phyloP scores from a whole-genome alignment of 306 rosid species.

The Acmispon strigosus region DNA sequence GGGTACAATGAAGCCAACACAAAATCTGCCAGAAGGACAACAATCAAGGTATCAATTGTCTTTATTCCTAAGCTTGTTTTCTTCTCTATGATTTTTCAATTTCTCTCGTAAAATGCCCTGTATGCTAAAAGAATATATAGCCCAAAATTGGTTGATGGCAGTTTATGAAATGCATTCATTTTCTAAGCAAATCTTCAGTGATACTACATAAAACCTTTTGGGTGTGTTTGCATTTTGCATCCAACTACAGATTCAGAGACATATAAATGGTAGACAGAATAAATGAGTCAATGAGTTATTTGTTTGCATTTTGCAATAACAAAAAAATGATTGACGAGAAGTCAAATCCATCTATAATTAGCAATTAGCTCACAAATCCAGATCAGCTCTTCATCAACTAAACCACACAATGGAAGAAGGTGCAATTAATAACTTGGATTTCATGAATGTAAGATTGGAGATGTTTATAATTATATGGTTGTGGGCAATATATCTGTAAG shows the following conservation, averaged over 20 bases:
- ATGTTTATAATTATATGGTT: not conserved
- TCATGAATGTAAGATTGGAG: not conserved
- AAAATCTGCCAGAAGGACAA: constrained; percentile 92
- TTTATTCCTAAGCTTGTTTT: not conserved
- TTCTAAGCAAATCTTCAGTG: not conserved
- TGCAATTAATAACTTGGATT: constrained; percentile 11
- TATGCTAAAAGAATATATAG: not conserved
- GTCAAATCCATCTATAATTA: not conserved
- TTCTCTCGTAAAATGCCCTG: not conserved
- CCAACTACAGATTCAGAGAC: not conserved
- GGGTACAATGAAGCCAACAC: constrained; percentile 90
- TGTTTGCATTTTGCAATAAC: no score
- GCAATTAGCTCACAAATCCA: not conserved
- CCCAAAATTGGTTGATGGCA: not conserved
- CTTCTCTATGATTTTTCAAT: constrained; percentile 6
- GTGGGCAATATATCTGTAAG: not conserved
- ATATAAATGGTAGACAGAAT: not conserved
- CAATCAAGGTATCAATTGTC: constrained; percentile 66
- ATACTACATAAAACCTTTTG: not conserved
- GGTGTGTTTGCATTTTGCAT: not conserved
- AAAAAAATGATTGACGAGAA: not conserved
- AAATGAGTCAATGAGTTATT: not conserved
- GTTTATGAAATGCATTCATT: not conserved
- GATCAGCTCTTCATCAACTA: not conserved
- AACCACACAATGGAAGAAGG: not conserved